Base-by-base conservation (phyloP, 768 basidiomycete genomes). In the Termitomyces sp. region DNA sequence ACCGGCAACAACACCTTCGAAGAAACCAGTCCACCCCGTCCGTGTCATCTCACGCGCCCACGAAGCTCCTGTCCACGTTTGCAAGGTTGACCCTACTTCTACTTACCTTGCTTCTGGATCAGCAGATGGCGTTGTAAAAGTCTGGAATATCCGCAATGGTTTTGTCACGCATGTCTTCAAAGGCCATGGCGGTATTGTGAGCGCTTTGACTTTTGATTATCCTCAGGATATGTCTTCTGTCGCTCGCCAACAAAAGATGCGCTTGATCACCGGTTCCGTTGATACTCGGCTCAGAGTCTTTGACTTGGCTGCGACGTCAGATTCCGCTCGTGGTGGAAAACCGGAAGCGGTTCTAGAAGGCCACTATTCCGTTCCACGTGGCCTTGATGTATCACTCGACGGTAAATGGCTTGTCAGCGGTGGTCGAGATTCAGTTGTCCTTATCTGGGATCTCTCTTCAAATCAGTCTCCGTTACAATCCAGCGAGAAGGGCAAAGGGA, bases 131-230 rank as follows among this genome's bases (percentile, higher is more conserved):
- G 81, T 92, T 33, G 97, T 98, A 46, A 98, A 98, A 76, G 92
- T 99, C 10, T 98, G 94, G 94, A 88, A 97, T 69, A 85, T 94
- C 47, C 72, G 79, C 4, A 86, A 86, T 26, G 95, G 94, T 34
- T 94, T 87, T 68, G 84, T 91, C 33, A 99, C 97, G 0, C 97
- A 99, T 70, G 81, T 94, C 13, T 94, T 96, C 79, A 90, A 90
- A 66, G 96, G 95, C 2, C 97, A 98, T 68, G 97, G 95, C 5
- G 97, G 97, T n/a, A 92, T 97, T 59, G 88, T 99, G 69, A 92
- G 90, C 63, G 94, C 96, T 16, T 75, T 98, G 59, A 75, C 81
- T 26, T 99, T 95, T 74, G 89, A 87, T 69, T 91, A 88, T 64
- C 87, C 86, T 22, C 81, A 77, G 59, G 81, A 88, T 60, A 75